These are phyloP conservation scores for Candolleomyces efflorescens DNA, from an alignment of 768 basidiomycete species.

Conservation along the genomic window DNA sequence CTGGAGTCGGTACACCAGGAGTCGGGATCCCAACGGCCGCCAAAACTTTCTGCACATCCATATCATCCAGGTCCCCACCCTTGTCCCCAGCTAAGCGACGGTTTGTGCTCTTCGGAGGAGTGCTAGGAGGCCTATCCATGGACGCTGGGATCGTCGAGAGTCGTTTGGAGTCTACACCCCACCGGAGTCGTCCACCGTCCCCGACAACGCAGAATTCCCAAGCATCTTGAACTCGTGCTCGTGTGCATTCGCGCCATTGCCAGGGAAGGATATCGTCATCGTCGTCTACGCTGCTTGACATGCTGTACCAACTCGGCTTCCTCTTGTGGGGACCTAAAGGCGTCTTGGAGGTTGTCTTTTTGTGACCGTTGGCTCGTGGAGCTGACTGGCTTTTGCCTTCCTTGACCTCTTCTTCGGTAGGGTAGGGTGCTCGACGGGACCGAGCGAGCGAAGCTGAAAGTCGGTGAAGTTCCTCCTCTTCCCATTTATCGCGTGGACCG, in stretches of 20 bases:
- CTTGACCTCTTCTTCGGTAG: constrained; percentile 14
- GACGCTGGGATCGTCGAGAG: background rate
- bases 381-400: too few species aligned
- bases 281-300: constrained; percentile 14
- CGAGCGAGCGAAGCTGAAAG: constrained; percentile 34
- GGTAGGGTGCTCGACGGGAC: background rate
- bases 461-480: constrained; percentile 69
- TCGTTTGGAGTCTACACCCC: constrained; percentile 2
- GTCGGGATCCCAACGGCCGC: constrained; percentile 52
- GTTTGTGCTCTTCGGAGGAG: constrained; percentile 17
- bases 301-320: background rate
- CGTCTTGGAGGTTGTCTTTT: background rate
- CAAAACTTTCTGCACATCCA: constrained; percentile 46
- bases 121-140: constrained; percentile 9
- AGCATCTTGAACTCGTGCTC: constrained; percentile 68
- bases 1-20: constrained; percentile 40
- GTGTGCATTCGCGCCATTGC: constrained; percentile 74
- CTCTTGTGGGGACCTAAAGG: background rate
- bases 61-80: constrained; percentile 11
- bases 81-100: background rate
- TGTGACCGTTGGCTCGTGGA: too few species aligned
- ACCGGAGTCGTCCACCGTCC: constrained; percentile 16
- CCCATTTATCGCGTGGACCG: constrained; percentile 81
- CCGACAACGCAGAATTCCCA: constrained; percentile 71
- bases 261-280: constrained; percentile 58